phyloP scores from a whole-genome alignment of 192 early-diverging fungal species.

The Glomus cerebriforme region DNA sequence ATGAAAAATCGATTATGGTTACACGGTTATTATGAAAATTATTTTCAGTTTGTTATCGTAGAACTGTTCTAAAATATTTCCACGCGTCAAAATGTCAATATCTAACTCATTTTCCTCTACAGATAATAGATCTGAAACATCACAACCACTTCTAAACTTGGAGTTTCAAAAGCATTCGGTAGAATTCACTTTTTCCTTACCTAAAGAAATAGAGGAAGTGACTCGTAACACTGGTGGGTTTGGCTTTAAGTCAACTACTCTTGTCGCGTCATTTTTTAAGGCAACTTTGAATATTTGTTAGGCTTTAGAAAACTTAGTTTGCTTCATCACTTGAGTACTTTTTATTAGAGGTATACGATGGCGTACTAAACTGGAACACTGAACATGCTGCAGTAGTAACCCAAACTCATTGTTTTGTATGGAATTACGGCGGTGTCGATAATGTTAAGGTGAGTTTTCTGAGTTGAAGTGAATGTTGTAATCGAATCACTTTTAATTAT shows the following conservation, averaged over 20 bases:
- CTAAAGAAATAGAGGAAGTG: neutral
- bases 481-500: neutral
- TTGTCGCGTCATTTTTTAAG: neutral
- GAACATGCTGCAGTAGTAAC: conserved; percentile 11
- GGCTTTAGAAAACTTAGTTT: neutral
- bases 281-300: neutral
- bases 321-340: neutral
- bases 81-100: neutral
- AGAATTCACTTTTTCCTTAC: neutral
- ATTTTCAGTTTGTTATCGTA: no score
- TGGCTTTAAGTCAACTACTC: neutral
- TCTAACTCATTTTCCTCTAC: neutral
- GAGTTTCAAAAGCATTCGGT: neutral
- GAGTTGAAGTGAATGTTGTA: neutral
- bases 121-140: neutral
- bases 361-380: neutral
- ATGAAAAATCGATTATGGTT: no score
- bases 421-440: conserved; percentile 18
- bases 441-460: neutral
- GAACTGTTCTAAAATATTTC: neutral
- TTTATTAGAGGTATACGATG: conserved; percentile 8
- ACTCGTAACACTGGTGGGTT: neutral
- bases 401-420: conserved; percentile 10
- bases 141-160: neutral
- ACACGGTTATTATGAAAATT: no score